Base-by-base conservation (phyloP, 164 flowering plant genomes). In the Sedum album region DNA sequence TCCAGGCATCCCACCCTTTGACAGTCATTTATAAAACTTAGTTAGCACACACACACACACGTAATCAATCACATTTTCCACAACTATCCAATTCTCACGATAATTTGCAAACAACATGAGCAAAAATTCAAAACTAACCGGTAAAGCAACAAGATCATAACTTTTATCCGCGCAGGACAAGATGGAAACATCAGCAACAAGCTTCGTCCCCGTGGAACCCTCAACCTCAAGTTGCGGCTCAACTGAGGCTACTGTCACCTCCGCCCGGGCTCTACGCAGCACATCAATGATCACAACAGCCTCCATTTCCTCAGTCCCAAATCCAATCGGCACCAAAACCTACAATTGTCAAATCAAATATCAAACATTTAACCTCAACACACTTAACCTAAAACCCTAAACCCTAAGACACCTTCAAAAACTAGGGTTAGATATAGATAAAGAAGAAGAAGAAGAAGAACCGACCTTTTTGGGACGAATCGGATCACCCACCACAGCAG, bases 1-100 rank as follows among this genome's bases (percentile, higher is more conserved):
- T 14, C 98, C 98, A 44, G 97, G 98, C 98, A 94, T 94, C 76
- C 98, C 97, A 60, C 97, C 98, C 97, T 90, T 65, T 23, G 18
- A 72, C 17, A 38, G 48, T 49, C 6, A 26, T 49, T 30, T 9
- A 25, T 3, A 64, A 64, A 31, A 2, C 31, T 20, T 5, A 64
- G 25, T 33, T 6, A 64, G 33, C 41, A 39, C 0, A 4, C 21
- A 62, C 18, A 11, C 30, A 61, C 31, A 28, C 28, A 20, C 65
- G 28, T 18, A 4, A 64, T 4, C 18, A 36, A 64, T 23, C 44
- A 64, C 6, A 7, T 25, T 64, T 64, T 14, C 20, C 4, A 31
- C 39, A 18, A 62, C 31, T 62, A 36, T 21, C 66, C 21, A 6
- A 0, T 15, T 30, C 6, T n/a, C 31, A 4, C 10, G 5, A 18